Evolutionary conservation across 148 eudicot species (phyloP).

Genomic region (Arbutus unedo): DNA sequence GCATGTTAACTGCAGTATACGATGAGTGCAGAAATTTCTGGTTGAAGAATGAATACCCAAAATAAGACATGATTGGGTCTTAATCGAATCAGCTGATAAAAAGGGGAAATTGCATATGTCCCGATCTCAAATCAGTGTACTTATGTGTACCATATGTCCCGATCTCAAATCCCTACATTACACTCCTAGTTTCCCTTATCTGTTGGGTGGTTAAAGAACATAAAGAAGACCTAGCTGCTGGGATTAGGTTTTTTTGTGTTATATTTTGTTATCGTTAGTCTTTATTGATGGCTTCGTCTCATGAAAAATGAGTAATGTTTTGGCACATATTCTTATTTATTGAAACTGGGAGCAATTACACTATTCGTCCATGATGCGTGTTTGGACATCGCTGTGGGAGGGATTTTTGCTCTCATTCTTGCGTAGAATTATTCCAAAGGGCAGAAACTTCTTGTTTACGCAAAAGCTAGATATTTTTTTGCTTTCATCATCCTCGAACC

Average conservation of each 20-base stretch:
- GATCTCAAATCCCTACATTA: neutral
- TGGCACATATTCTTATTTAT: neutral
- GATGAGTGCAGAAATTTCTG: neutral
- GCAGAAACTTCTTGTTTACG: neutral
- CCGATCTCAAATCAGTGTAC: neutral
- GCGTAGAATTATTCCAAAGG: neutral
- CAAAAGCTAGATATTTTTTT: neutral
- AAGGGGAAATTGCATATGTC: neutral
- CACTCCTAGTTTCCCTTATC: constrained; percentile 4
- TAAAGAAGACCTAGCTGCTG: neutral
- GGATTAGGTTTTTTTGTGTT: neutral
- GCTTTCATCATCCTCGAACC: neutral
- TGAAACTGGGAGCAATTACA: neutral
- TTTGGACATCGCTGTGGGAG: neutral
- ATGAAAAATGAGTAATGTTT: neutral
- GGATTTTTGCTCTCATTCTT: neutral
- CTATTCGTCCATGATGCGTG: neutral
- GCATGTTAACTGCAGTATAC: neutral
- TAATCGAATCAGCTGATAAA: neutral
- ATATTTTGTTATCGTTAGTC: neutral
- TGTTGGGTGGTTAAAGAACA: neutral
- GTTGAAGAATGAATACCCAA: neutral
- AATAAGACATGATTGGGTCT: neutral
- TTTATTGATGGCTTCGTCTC: neutral
- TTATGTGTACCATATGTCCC: neutral